Percentiles rank a stretch among this genome's conserved stretches.
Evolutionary conservation across 2,329 filamentous ascomycete genomes (phyloP).

Genomic region (Pseudocercospora macadamiae): DNA sequence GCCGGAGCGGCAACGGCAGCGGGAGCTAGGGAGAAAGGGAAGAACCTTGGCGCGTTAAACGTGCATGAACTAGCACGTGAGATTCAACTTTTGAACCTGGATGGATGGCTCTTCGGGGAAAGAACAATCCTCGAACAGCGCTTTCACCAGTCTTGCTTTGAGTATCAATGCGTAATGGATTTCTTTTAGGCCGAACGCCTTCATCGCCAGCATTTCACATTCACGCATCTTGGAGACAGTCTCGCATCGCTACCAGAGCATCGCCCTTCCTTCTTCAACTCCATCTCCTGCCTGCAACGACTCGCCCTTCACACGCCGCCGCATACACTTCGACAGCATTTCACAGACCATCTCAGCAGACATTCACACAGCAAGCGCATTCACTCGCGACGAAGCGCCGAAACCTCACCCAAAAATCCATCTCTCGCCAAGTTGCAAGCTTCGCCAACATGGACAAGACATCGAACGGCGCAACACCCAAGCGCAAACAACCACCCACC

Average conservation of each 20-base stretch:
- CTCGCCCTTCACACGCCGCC: background rate
- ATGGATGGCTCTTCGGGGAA: too few relatives aligned
- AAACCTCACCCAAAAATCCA: background rate
- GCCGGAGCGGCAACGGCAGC: background rate
- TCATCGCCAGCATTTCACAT: background rate
- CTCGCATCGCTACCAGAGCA: background rate
- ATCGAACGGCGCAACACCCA: slow-evolving; percentile 26
- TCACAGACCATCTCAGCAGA: background rate
- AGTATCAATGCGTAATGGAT: slow-evolving; percentile 2
- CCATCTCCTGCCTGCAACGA: background rate
- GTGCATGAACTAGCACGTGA: background rate
- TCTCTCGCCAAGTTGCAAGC: background rate
- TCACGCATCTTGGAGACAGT: background rate
- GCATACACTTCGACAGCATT: background rate
- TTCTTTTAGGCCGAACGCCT: slow-evolving; percentile 4
- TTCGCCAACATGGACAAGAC: slow-evolving; percentile 29
- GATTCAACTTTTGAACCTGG: background rate
- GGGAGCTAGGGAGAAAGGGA: too few relatives aligned
- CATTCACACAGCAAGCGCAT: background rate
- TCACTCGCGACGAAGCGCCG: background rate
- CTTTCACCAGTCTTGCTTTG: background rate
- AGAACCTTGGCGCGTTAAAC: background rate
- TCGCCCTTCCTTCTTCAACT: background rate
- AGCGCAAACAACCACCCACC: slow-evolving; percentile 42
- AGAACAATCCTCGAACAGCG: background rate